These are phyloP conservation scores for Nicotiana noctiflora DNA, from an alignment of 257 asterid species.

Conservation along the genomic window DNA sequence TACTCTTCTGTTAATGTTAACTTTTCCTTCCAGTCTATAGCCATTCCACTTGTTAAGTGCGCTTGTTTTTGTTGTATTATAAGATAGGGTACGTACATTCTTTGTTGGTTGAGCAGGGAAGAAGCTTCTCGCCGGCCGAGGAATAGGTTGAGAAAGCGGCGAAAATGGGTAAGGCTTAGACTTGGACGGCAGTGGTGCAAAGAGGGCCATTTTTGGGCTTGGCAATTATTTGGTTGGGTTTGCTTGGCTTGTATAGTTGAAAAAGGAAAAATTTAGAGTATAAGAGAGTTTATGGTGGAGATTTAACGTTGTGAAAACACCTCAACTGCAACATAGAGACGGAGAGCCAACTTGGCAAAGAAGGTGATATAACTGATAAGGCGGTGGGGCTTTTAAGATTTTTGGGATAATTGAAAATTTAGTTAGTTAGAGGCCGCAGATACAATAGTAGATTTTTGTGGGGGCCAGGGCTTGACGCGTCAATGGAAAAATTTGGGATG, in stretches of 20 bases:
- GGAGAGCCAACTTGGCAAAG: conserved; percentile 23
- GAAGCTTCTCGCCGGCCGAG: conserved; percentile 14
- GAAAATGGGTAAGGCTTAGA: conserved; percentile 25
- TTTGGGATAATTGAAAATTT: conserved; percentile 4
- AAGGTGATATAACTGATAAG: conserved; percentile 29
- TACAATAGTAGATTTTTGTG: conserved; percentile 1
- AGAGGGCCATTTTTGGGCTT: conserved; percentile 36
- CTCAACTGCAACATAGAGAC: conserved; percentile 4
- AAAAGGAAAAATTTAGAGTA: neutral
- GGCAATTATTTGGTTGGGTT: conserved; percentile 10
- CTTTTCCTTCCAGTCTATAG: conserved; percentile 8
- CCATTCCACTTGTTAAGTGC: neutral
- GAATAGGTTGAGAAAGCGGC: conserved; percentile 12
- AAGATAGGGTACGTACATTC: conserved; percentile 9
- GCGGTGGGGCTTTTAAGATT: conserved; percentile 23
- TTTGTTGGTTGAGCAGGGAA: conserved; percentile 11
- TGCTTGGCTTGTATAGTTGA: conserved; percentile 11
- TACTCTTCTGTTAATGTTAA: conserved; percentile 16
- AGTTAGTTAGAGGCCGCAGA: neutral
- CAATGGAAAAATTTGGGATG: neutral
- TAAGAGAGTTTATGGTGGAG: conserved; percentile 12
- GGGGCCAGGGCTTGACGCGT: neutral
- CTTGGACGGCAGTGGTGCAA: conserved; percentile 35
- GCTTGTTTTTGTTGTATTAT: neutral
- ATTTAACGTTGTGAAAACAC: neutral